Percentiles rank a stretch among this genome's conserved stretches.
These are phyloP conservation scores for Ceratobasidium sp. DNA, from an alignment of 1,284 basidiomycete genomes.

Conservation along the genomic window DNA sequence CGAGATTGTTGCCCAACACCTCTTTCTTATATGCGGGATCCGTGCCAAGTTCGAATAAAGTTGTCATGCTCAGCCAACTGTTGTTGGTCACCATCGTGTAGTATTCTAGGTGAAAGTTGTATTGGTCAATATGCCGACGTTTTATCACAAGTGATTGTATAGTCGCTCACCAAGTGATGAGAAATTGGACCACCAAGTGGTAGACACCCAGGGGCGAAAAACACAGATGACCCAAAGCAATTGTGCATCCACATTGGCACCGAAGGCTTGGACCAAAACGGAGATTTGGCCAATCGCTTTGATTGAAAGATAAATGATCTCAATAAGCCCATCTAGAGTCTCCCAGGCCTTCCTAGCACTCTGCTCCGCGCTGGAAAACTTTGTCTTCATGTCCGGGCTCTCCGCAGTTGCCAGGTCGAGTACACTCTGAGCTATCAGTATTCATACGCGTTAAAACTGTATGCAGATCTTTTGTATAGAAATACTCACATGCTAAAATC, in stretches of 20 bases:
- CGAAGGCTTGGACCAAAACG: background rate
- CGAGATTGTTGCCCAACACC: slow-evolving; percentile 29
- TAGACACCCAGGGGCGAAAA: slow-evolving; percentile 2
- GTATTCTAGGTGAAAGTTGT: slow-evolving; percentile 7
- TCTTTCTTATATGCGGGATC: slow-evolving; percentile 31
- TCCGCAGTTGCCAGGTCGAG: slow-evolving; percentile 38
- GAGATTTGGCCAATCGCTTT: background rate
- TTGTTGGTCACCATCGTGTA: slow-evolving; percentile 34
- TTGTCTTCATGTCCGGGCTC: slow-evolving; percentile 24
- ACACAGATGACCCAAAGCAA: background rate
- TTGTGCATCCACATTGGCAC: background rate
- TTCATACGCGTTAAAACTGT: background rate
- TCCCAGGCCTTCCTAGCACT: background rate
- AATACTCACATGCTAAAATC: slow-evolving; percentile 1
- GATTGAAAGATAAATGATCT: background rate
- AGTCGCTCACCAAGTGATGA: background rate
- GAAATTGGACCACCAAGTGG: background rate
- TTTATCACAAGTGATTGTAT: background rate
- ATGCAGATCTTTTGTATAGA: background rate
- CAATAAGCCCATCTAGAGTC: background rate
- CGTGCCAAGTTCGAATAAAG: slow-evolving; percentile 17
- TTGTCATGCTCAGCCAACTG: slow-evolving; percentile 18
- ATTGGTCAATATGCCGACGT: background rate
- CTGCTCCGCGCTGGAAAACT: slow-evolving; percentile 12
- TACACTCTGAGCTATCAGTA: background rate